Evolutionary conservation across 805 yeast genomes (phyloP).

Genomic region (Candida berthetii): DNA sequence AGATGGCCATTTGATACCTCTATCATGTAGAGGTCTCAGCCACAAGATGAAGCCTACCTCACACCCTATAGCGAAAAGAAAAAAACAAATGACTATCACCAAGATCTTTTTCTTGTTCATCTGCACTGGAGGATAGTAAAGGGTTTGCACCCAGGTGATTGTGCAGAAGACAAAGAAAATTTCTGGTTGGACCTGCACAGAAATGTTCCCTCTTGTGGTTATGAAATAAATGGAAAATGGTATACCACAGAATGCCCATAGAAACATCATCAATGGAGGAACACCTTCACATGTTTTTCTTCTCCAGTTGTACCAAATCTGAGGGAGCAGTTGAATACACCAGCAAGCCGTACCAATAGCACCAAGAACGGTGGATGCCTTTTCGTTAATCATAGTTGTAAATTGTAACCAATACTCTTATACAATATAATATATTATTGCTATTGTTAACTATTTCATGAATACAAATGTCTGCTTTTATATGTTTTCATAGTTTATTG

Average conservation of each 20-base stretch:
- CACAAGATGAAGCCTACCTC: constrained; percentile 72
- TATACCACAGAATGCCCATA: constrained; percentile 71
- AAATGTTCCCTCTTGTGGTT: constrained; percentile 62
- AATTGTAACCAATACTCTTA: too few species aligned
- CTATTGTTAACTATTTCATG: too few species aligned
- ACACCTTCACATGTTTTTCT: constrained; percentile 79
- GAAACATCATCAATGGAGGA: constrained; percentile 76
- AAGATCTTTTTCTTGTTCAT: constrained; percentile 29
- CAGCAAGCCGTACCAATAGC: constrained; percentile 88
- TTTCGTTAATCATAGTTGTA: constrained; percentile 22
- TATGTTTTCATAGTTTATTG: too few species aligned
- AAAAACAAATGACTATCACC: constrained; percentile 42
- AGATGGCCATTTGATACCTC: constrained; percentile 57
- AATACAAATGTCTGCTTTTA: too few species aligned
- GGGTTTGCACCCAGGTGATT: constrained; percentile 61
- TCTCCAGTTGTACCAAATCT: constrained; percentile 65
- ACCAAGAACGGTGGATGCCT: constrained; percentile 69
- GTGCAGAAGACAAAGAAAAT: constrained; percentile 67
- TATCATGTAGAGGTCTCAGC: constrained; percentile 46
- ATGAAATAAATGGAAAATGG: constrained; percentile 86
- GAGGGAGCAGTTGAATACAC: constrained; percentile 91
- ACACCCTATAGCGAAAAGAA: constrained; percentile 52
- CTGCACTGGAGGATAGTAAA: constrained; percentile 66
- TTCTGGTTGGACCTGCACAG: constrained; percentile 84
- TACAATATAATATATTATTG: background rate